These are phyloP conservation scores for Fonsecaea nubica DNA, from an alignment of 2,329 filamentous ascomycete species.

Conservation along the genomic window DNA sequence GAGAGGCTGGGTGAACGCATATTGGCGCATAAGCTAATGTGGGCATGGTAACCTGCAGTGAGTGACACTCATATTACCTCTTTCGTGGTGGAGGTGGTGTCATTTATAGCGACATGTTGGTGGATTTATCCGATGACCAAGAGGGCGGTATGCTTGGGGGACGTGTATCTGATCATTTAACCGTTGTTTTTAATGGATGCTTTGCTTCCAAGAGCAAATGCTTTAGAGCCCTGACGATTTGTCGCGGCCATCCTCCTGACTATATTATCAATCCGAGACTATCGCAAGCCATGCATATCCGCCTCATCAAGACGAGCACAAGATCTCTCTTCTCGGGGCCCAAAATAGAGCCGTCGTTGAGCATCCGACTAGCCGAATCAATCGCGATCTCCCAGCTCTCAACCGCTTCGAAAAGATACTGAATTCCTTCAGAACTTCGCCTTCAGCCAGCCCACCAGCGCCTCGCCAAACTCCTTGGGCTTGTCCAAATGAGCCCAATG, in stretches of 20 bases:
- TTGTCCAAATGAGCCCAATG: constrained; percentile 32
- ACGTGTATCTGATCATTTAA: background rate
- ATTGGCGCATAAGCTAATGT: constrained; percentile 80
- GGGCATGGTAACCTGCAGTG: constrained; percentile 56
- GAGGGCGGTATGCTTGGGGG: background rate
- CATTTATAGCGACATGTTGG: constrained; percentile 6
- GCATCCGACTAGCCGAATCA: background rate
- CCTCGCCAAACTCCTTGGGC: constrained; percentile 28
- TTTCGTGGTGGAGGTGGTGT: background rate
- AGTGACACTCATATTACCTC: background rate
- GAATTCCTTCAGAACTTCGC: constrained; percentile 12
- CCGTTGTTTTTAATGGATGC: background rate
- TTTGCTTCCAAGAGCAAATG: background rate
- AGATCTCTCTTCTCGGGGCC: background rate
- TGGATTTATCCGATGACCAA: background rate
- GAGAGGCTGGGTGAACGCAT: constrained; percentile 82
- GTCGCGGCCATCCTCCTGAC: background rate
- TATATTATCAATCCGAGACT: background rate
- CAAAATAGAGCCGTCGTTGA: background rate
- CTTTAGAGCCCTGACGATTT: background rate
- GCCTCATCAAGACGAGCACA: background rate
- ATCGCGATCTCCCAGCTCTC: background rate
- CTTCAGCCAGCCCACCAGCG: constrained; percentile 27
- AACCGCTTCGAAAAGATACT: background rate
- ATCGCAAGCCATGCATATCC: background rate